Conservation (phyloP, 495 filamentous ascomycete genomes). For the Neurospora sp. region DNA sequence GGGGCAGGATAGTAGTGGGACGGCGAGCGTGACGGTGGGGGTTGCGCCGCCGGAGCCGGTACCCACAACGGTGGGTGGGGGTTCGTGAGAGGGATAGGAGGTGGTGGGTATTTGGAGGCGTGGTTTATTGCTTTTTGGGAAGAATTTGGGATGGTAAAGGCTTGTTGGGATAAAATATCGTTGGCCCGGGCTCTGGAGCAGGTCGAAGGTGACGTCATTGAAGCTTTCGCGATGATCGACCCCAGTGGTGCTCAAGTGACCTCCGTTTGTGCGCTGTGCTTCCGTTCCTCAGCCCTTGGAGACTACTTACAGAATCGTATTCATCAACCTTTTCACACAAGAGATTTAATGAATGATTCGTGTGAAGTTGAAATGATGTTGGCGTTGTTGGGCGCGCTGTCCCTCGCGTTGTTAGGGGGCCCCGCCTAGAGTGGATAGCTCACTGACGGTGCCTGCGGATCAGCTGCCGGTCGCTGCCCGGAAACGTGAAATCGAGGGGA, state of each 20-base stretch:
- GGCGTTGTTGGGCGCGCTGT: neutral
- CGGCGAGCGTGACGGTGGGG: conserved; percentile 15
- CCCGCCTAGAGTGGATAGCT: neutral
- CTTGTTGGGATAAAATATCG: neutral
- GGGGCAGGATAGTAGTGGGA: conserved; percentile 33
- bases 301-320: neutral
- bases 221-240: neutral
- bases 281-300: neutral
- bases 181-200: neutral
- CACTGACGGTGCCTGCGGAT: neutral
- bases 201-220: neutral
- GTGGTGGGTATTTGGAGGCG: neutral
- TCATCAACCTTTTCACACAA: neutral
- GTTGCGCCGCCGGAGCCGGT: conserved; percentile 10
- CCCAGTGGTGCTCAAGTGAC: neutral
- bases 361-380: neutral
- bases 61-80: neutral
- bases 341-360: too few species aligned
- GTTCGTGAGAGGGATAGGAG: neutral
- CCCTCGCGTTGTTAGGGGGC: neutral
- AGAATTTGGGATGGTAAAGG: neutral
- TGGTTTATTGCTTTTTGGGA: neutral
- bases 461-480: neutral
- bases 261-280: neutral
- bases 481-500: neutral